Evolutionary conservation across 495 filamentous ascomycete genomes (phyloP), one percentile per base, ranked within the genome.

Genomic region (Penicillium coprophilum): DNA sequence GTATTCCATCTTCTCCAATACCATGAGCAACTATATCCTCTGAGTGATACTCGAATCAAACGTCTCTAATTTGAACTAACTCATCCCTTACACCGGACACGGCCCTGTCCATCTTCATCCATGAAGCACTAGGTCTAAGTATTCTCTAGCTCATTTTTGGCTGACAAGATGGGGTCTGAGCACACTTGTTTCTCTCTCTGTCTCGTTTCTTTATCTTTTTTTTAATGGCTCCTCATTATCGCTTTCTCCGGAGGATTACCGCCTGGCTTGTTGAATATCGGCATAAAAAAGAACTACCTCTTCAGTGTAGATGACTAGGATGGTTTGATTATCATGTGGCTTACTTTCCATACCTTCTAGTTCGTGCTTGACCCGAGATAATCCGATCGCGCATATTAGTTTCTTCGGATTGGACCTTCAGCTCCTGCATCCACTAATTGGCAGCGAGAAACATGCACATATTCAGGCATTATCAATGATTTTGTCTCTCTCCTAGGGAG

Each of bases 121-220:
- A 46, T 50, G 40, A 58, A 34, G 48, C 31, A 45, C 61, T 67
- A 62, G 55, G 23, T 51, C 58, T 27, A 40, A 55, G 41, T 32
- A 13, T 41, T 59, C 52, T 34, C 23, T 59, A 61, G 56, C 34
- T 36, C 46, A 46, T 32, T 41, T 62, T 53, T 53, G 56, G 44
- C 54, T 65, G 59, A 65, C 57, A 62, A 61, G 49, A 56, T 61
- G 61, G 50, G 58, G 61, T 47, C 64, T 62, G 61, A 62, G 58
- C 64, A 36, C 55, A 41, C 15, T 49, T n/a, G n/a, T n/a, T n/a
- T n/a, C n/a, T n/a, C n/a, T 17, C 28, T 48, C 19, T 55, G 30
- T 52, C 45, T 31, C 20, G 27, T 48, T 58, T 57, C 41, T n/a
- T 51, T 17, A 51, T n/a, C 50, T 46, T 55, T 46, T 50, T 51